Percentiles rank a stretch among this genome's conserved stretches.
phyloP scores from a whole-genome alignment of 164 flowering plant species.

The Pachysandra terminalis region DNA sequence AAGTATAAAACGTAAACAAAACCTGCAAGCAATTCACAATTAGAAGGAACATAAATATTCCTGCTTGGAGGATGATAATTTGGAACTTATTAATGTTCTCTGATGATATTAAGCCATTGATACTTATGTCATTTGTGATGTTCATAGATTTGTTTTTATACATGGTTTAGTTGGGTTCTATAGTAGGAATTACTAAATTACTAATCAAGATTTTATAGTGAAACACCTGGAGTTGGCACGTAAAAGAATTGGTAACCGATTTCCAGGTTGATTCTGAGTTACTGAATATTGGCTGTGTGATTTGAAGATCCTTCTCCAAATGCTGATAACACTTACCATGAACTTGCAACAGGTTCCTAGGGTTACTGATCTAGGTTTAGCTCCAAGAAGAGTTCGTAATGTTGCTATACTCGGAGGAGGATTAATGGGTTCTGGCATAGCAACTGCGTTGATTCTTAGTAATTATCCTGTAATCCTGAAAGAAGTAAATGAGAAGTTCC shows the following conservation, averaged over 20 bases:
- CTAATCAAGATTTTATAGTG: neutral
- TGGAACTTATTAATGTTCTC: neutral
- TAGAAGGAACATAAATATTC: neutral
- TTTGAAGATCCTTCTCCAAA: neutral
- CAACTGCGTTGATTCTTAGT: slow-evolving; percentile 21
- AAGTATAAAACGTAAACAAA: neutral
- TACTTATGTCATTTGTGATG: neutral
- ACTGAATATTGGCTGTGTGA: neutral
- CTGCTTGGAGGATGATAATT: neutral
- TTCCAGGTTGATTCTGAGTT: neutral
- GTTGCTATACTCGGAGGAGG: slow-evolving; percentile 33
- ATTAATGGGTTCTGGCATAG: slow-evolving; percentile 28
- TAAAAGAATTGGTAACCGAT: neutral
- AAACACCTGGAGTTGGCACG: neutral
- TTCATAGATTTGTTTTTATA: neutral
- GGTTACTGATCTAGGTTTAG: slow-evolving; percentile 19
- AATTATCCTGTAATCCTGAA: slow-evolving; percentile 64
- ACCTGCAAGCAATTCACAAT: neutral
- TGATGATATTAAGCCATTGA: neutral
- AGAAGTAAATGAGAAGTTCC: slow-evolving; percentile 85
- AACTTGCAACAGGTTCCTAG: slow-evolving; percentile 17
- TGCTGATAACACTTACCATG: neutral
- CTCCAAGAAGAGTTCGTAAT: slow-evolving; percentile 21
- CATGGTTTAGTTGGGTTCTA: neutral
- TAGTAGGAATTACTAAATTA: neutral